These are phyloP conservation scores for Fusarium abutilonis DNA, from an alignment of 2,329 filamentous ascomycete genomes.

Conservation along the genomic window DNA sequence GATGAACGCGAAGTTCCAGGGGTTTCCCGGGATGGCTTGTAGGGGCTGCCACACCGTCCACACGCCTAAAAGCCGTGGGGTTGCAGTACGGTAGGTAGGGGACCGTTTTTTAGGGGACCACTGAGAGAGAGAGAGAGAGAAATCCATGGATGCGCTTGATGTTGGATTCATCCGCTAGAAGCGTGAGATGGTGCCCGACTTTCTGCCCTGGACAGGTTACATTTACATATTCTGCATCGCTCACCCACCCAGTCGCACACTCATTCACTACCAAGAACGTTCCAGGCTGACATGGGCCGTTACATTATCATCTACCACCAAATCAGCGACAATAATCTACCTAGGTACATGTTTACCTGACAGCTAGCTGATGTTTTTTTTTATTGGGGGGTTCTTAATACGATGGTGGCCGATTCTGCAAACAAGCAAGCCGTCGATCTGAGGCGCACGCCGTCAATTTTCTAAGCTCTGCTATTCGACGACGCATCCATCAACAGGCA, in stretches of 20 bases:
- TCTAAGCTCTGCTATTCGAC: slow-evolving; percentile 22
- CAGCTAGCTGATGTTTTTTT: slow-evolving; percentile 10
- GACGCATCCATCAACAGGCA: slow-evolving; percentile 28
- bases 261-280: too few species aligned
- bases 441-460: slow-evolving; percentile 23
- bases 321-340: background rate
- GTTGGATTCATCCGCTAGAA: slow-evolving; percentile 16
- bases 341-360: slow-evolving; percentile 10
- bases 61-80: slow-evolving; percentile 32
- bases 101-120: slow-evolving; percentile 32
- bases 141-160: too few species aligned
- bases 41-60: slow-evolving; percentile 31
- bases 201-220: background rate
- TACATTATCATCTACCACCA: slow-evolving; percentile 19
- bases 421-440: slow-evolving; percentile 30
- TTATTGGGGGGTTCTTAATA: slow-evolving; percentile 4
- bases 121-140: background rate
- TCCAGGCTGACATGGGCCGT: slow-evolving; percentile 9
- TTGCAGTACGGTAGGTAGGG: slow-evolving; percentile 29
- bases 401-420: slow-evolving; percentile 21
- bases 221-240: too few species aligned
- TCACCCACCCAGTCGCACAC: background rate
- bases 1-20: slow-evolving; percentile 16
- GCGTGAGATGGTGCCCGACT: slow-evolving; percentile 6
- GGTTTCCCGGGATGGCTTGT: slow-evolving; percentile 30